These are phyloP conservation scores for Fraxinus greggii DNA, from an alignment of 305 asterid genomes.

Conservation along the genomic window DNA sequence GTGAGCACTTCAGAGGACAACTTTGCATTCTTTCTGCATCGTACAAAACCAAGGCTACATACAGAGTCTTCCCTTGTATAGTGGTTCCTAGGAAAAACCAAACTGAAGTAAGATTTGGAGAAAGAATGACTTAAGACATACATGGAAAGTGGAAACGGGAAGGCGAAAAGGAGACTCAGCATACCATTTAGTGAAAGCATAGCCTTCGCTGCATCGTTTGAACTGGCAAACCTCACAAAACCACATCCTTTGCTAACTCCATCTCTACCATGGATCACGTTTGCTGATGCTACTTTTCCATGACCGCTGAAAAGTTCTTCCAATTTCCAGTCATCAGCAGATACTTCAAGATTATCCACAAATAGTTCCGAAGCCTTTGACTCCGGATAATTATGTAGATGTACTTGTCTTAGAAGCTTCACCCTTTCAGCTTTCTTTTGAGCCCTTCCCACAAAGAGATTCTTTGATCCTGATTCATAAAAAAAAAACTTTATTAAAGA, in stretches of 20 bases:
- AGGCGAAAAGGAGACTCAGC: neutral
- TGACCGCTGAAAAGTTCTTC: conserved; percentile 27
- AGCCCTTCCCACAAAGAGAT: conserved; percentile 35
- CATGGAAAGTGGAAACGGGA: neutral
- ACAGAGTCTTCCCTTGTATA: conserved; percentile 27
- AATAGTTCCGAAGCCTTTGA: conserved; percentile 20
- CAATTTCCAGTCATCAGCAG: conserved; percentile 28
- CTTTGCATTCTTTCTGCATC: conserved; percentile 15
- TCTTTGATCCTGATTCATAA: conserved; percentile 37
- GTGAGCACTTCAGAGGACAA: conserved; percentile 6
- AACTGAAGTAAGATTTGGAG: neutral
- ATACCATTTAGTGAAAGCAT: conserved; percentile 36
- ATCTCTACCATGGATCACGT: conserved; percentile 25
- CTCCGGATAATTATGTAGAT: conserved; percentile 3
- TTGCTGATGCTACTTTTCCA: conserved; percentile 41
- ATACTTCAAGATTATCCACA: conserved; percentile 34
- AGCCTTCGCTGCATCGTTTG: conserved; percentile 37
- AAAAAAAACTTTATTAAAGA: neutral
- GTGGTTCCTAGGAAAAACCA: conserved; percentile 22
- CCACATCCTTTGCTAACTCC: conserved; percentile 39
- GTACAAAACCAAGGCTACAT: conserved; percentile 32
- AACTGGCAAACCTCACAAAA: conserved; percentile 28
- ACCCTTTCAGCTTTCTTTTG: conserved; percentile 32
- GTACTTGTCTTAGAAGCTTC: conserved; percentile 8
- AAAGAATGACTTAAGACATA: neutral